Evolutionary conservation across 192 early-diverging fungal genomes (phyloP).

Genomic region (Coemansia sp.): DNA sequence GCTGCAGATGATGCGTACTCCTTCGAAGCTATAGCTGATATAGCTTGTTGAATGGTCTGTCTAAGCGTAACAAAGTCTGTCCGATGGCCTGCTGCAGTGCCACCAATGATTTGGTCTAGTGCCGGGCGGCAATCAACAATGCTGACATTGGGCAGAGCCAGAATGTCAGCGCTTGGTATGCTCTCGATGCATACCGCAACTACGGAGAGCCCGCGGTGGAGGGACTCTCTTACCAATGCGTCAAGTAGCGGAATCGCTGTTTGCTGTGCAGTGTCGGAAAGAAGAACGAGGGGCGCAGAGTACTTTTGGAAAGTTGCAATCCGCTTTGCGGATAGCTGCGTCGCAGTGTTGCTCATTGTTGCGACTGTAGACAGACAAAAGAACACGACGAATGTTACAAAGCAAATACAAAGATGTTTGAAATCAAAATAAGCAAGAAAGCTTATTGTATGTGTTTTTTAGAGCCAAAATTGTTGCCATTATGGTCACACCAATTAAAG

Average conservation of each 20-base stretch:
- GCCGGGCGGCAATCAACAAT: slow-evolving; percentile 25
- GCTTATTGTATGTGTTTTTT: too few species aligned
- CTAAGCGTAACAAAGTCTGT: background rate
- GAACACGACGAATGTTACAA: background rate
- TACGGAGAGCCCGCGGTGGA: slow-evolving; percentile 21
- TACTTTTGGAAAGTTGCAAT: slow-evolving; percentile 45
- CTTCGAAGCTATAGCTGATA: background rate
- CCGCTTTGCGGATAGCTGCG: slow-evolving; percentile 31
- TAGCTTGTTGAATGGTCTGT: background rate
- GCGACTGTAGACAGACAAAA: background rate
- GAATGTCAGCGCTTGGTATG: slow-evolving; percentile 30
- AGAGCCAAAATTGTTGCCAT: background rate
- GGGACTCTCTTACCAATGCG: slow-evolving; percentile 36
- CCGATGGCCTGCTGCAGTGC: background rate
- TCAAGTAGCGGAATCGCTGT: slow-evolving; percentile 46
- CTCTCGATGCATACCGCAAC: slow-evolving; percentile 31
- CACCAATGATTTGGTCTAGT: background rate
- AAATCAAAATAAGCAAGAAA: too few species aligned
- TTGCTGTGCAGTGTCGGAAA: slow-evolving; percentile 49
- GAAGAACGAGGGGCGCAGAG: slow-evolving; percentile 28
- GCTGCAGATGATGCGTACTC: background rate
- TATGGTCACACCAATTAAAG: slow-evolving; percentile 4
- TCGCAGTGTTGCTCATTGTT: slow-evolving; percentile 1
- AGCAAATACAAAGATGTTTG: too few species aligned
- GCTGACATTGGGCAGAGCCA: background rate